These are phyloP conservation scores for Lindgomyces ingoldianus DNA, from an alignment of 495 filamentous ascomycete species.

Conservation along the genomic window DNA sequence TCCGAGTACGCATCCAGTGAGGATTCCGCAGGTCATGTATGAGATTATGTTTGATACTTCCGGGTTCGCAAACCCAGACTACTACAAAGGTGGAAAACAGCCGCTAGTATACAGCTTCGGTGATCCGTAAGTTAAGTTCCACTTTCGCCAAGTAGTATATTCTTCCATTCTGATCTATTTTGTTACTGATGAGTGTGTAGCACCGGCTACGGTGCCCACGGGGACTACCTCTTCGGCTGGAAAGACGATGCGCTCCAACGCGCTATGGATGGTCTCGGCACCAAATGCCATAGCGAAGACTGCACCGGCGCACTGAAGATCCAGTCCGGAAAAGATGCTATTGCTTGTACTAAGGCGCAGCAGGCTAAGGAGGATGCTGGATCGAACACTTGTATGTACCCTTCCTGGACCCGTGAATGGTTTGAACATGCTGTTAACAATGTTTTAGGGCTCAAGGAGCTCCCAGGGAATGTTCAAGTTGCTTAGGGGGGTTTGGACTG, in stretches of 20 bases:
- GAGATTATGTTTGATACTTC: slow-evolving; percentile 55
- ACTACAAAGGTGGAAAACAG: slow-evolving; percentile 49
- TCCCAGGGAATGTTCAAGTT: slow-evolving; percentile 14
- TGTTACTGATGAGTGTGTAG: slow-evolving; percentile 15
- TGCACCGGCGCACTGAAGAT: slow-evolving; percentile 37
- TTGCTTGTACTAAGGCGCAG: slow-evolving; percentile 27
- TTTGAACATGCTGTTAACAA: not conserved
- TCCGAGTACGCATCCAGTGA: slow-evolving; percentile 51
- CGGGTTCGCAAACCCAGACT: slow-evolving; percentile 46
- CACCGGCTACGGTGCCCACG: slow-evolving; percentile 50
- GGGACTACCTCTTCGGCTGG: slow-evolving; percentile 55
- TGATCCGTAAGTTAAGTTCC: slow-evolving; percentile 44
- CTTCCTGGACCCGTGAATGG: not conserved
- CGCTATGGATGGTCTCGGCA: slow-evolving; percentile 48
- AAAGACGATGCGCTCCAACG: slow-evolving; percentile 50
- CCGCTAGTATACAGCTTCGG: slow-evolving; percentile 55
- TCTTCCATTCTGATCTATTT: not conserved
- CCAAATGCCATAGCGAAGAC: slow-evolving; percentile 47
- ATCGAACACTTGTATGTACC: slow-evolving; percentile 12
- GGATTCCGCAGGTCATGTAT: slow-evolving; percentile 55
- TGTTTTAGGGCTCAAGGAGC: slow-evolving; percentile 21
- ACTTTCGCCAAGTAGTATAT: not conserved
- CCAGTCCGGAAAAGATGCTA: slow-evolving; percentile 24
- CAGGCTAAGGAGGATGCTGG: slow-evolving; percentile 31
- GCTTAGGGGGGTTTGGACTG: not conserved